Evolutionary conservation across 2,329 filamentous ascomycete genomes (phyloP), one percentile per base, ranked within the genome.

Genomic region (Aaosphaeria pasadenensis): DNA sequence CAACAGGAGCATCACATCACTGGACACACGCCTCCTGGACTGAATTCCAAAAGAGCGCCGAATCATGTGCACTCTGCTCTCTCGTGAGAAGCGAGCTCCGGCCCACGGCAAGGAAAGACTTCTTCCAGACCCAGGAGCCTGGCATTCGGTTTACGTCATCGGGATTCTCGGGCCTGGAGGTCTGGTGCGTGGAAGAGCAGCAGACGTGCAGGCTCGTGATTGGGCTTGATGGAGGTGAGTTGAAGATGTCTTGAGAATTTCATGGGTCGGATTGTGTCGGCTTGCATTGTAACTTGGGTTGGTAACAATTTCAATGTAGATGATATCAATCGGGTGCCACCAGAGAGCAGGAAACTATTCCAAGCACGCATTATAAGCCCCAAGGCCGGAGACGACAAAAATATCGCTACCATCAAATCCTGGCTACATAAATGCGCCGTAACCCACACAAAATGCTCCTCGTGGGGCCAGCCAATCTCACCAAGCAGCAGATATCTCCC

Each of bases 21-120:
- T 48, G 41, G 46, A 48, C 46, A 4, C 30, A 48, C 28, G 17
- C 32, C 3, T 43, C 46, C 11, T 48, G 46, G 46, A 41, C 41
- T 5, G 36, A 44, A 7, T 39, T 48, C 11, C 36, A 39, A 24
- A 7, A 9, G 9, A 44, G 40, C 24, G 46, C 41, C 7, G 28
- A 43, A 29, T 9, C 41, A 17, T 48, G 46, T 40, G 17, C 28
- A 11, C 36, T 48, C 5, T 48, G 46, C 30, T 5, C 32, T 5
- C 33, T 48, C 5, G 33, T 48, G 6, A 11, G 39, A 5, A 11
- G n/a, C 6, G 46, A 48, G 39, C n/a, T 39, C 11, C 32, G 28
- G n/a, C 28, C 32, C 41, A 24, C 17, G 5, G 28, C 42, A n/a
- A 7, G 32, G 29, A 41, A 39, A 28, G 30, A 38, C 11, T 47